Conservation (phyloP, 2,329 filamentous ascomycete genomes). For the Hymenoscyphus repandus region DNA sequence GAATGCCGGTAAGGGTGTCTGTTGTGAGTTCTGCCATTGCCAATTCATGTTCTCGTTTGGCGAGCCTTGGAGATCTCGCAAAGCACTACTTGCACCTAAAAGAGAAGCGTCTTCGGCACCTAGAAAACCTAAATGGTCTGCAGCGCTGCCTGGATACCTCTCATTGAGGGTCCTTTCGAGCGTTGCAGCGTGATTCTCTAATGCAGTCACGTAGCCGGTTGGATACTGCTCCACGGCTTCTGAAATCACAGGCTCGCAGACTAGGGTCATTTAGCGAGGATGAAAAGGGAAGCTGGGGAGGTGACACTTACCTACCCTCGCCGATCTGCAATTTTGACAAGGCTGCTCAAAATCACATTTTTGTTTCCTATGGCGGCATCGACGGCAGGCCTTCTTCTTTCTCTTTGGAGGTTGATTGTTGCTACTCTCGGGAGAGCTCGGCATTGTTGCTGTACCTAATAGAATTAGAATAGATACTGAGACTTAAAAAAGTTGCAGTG, state of each 20-base stretch:
- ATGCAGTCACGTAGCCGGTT: conserved; percentile 6
- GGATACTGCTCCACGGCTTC: conserved; percentile 8
- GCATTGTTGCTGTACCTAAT: too few species aligned
- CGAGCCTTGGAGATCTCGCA: not conserved
- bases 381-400: conserved; percentile 10
- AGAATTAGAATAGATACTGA: too few species aligned
- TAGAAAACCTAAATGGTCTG: conserved; percentile 4
- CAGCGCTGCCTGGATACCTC: conserved; percentile 3
- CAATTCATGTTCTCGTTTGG: not conserved
- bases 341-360: conserved; percentile 13
- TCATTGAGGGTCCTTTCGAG: conserved; percentile 10
- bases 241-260: conserved; percentile 7
- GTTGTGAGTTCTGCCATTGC: not conserved
- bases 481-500: too few species aligned
- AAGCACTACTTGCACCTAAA: too few species aligned
- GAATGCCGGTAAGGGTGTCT: too few species aligned
- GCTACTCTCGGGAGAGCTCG: too few species aligned
- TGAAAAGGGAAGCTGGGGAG: not conserved
- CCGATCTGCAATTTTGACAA: conserved; percentile 10
- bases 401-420: not conserved
- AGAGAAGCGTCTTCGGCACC: not conserved
- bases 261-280: not conserved
- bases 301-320: conserved; percentile 6
- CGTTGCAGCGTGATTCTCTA: conserved; percentile 10
- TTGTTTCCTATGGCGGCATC: conserved; percentile 13